Percentiles rank a stretch among this genome's conserved stretches.
These are phyloP conservation scores for Metschnikowia continentalis DNA, from an alignment of 805 yeast genomes.

Conservation along the genomic window DNA sequence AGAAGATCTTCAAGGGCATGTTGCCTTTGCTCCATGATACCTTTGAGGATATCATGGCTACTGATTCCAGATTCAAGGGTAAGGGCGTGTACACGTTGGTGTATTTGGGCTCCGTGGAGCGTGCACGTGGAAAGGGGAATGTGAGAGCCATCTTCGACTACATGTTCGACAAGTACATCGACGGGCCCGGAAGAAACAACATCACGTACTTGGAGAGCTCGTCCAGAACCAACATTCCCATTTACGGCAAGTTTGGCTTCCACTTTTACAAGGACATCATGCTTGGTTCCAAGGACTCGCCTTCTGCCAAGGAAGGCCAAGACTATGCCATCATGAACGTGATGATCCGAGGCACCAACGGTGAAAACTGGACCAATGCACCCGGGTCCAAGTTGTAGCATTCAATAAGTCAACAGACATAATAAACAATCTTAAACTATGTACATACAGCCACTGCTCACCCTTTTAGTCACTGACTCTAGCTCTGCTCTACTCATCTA, in stretches of 20 bases:
- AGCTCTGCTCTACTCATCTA: conserved; percentile 30
- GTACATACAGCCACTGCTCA: neutral
- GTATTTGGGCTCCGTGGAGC: conserved; percentile 40
- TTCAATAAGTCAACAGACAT: neutral
- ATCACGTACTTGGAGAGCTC: conserved; percentile 51
- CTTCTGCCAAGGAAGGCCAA: conserved; percentile 30
- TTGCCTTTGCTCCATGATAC: conserved; percentile 50
- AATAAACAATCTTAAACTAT: conserved; percentile 1
- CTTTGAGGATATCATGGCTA: conserved; percentile 38
- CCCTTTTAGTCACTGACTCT: too few species aligned
- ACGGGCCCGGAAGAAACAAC: conserved; percentile 29
- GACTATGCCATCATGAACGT: conserved; percentile 42
- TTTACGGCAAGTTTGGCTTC: conserved; percentile 50
- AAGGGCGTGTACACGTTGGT: conserved; percentile 41
- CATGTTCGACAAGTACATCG: conserved; percentile 45
- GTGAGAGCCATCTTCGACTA: conserved; percentile 46
- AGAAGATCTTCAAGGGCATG: conserved; percentile 47
- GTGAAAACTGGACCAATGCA: conserved; percentile 27
- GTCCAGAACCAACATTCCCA: conserved; percentile 44
- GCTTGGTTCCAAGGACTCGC: conserved; percentile 30
- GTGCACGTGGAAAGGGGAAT: conserved; percentile 56
- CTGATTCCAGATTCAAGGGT: conserved; percentile 37
- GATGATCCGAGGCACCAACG: conserved; percentile 38
- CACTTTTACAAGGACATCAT: conserved; percentile 46
- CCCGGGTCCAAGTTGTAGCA: conserved; percentile 12